Conservation (phyloP, 768 basidiomycete genomes). For the Boletus tylopilopsis region DNA sequence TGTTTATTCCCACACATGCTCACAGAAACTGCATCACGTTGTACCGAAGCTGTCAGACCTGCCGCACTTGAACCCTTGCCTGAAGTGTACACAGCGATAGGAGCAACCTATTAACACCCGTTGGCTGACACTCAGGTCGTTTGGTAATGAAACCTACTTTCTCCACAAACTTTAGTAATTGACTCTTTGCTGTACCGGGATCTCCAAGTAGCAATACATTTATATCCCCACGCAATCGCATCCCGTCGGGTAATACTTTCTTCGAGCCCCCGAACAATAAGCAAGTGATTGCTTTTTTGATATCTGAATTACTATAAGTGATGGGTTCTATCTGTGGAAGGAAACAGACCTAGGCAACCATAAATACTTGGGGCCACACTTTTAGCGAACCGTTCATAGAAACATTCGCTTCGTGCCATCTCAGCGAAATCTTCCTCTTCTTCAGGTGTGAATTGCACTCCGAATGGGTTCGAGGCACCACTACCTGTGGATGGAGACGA, state of each 20-base stretch:
- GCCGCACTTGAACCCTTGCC: slow-evolving; percentile 99
- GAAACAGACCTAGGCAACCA: slow-evolving; percentile 74
- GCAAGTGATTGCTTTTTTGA: slow-evolving; percentile 96
- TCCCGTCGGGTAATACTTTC: slow-evolving; percentile 95
- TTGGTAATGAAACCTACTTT: slow-evolving; percentile 48
- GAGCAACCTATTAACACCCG: slow-evolving; percentile 67
- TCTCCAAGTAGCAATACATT: slow-evolving; percentile 96
- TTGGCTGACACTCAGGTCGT: neutral
- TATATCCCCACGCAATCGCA: slow-evolving; percentile 95
- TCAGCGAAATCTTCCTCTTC: slow-evolving; percentile 96
- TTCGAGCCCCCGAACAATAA: slow-evolving; percentile 97
- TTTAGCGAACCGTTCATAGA: slow-evolving; percentile 91
- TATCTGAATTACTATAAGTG: slow-evolving; percentile 56
- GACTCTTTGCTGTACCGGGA: slow-evolving; percentile 97
- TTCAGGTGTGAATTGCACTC: slow-evolving; percentile 85
- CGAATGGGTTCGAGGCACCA: slow-evolving; percentile 78
- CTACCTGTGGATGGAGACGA: slow-evolving; percentile 74
- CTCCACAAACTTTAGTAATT: slow-evolving; percentile 97
- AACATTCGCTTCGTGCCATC: slow-evolving; percentile 82
- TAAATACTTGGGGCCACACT: slow-evolving; percentile 98
- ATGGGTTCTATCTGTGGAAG: neutral
- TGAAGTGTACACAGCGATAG: slow-evolving; percentile 97
- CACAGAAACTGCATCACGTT: slow-evolving; percentile 88
- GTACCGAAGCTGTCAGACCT: slow-evolving; percentile 96
- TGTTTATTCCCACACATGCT: slow-evolving; percentile 27